Evolutionary conservation across 768 basidiomycete species (phyloP).

Genomic region (Panaeolus papilionaceus): DNA sequence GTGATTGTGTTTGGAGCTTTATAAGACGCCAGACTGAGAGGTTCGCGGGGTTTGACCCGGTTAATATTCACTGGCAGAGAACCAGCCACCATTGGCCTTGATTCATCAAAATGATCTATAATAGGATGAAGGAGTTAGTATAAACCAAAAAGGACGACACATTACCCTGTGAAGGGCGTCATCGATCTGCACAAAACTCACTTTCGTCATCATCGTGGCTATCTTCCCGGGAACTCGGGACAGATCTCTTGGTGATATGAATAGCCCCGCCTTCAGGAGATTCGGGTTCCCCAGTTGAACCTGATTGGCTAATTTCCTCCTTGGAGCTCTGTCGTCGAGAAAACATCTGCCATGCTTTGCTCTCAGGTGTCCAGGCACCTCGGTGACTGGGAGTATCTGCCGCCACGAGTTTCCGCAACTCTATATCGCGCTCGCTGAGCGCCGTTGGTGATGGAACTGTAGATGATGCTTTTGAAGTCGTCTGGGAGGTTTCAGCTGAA

Average conservation of each 20-base stretch:
- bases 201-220: constrained; percentile 32
- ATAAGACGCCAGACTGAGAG: constrained; percentile 62
- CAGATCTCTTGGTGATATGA: constrained; percentile 1
- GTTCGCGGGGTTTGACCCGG: constrained; percentile 39
- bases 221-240: background rate
- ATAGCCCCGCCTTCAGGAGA: background rate
- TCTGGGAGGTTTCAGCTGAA: constrained; percentile 23
- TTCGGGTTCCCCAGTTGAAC: constrained; percentile 39
- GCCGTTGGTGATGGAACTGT: constrained; percentile 25
- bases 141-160: background rate
- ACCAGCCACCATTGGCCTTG: constrained; percentile 29
- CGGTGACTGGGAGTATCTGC: constrained; percentile 75
- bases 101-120: constrained; percentile 16
- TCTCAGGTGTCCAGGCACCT: constrained; percentile 69
- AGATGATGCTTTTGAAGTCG: constrained; percentile 23
- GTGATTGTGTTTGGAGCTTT: constrained; percentile 55
- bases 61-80: constrained; percentile 72
- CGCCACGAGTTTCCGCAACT: constrained; percentile 68
- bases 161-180: background rate
- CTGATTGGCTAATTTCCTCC: constrained; percentile 24
- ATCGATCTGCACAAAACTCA: constrained; percentile 16
- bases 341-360: constrained; percentile 70
- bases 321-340: constrained; percentile 43
- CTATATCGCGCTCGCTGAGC: constrained; percentile 37
- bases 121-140: background rate